Evolutionary conservation across 2,329 filamentous ascomycete genomes (phyloP).

Genomic region (Fusarium solani-melongenae): DNA sequence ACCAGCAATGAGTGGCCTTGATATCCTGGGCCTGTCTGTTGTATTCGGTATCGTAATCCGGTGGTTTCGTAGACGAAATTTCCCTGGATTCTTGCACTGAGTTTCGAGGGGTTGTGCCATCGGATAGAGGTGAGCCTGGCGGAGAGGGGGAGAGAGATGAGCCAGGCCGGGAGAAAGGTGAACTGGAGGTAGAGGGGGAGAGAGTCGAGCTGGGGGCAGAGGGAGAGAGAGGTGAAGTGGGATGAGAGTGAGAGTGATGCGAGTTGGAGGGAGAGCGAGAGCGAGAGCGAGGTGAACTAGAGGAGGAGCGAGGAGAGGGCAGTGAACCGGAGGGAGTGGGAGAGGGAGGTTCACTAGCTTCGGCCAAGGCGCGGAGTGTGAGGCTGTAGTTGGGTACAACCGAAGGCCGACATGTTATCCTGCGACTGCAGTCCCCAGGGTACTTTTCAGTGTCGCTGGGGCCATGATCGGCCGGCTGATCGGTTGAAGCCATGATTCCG

Average conservation of each 20-base stretch:
- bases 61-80: not conserved
- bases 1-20: not conserved
- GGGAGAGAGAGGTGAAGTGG: not conserved
- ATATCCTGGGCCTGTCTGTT: not conserved
- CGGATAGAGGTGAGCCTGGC: not conserved
- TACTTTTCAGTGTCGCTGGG: not conserved
- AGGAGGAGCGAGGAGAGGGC: not conserved
- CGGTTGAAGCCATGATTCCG: not conserved
- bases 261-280: not conserved
- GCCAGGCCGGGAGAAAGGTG: not conserved
- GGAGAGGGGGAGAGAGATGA: not conserved
- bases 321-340: not conserved
- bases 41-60: not conserved
- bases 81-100: not conserved
- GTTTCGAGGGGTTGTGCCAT: not conserved
- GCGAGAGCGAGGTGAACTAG: not conserved
- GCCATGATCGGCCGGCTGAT: not conserved
- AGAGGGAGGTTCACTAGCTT: not conserved
- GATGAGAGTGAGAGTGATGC: not conserved
- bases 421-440: not conserved
- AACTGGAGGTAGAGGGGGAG: not conserved
- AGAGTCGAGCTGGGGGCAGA: not conserved
- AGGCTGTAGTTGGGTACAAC: not conserved
- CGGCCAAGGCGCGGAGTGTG: not conserved
- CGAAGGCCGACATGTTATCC: not conserved